Base-by-base conservation (phyloP, 2,329 filamentous ascomycete genomes). In the Dendrostoma leiphaemia region DNA sequence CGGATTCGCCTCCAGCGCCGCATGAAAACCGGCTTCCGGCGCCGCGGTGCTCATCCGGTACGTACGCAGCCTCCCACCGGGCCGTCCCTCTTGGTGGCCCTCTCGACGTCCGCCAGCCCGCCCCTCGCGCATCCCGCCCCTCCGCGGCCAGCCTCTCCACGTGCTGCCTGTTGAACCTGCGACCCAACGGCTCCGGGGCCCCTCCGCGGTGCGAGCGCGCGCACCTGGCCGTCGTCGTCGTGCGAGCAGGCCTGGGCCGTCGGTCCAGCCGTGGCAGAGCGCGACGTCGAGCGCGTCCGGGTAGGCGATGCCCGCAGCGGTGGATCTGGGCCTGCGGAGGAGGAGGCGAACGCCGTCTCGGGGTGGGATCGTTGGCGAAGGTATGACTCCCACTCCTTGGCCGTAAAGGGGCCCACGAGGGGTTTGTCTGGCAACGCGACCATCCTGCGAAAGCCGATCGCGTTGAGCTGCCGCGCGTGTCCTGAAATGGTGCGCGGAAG, bases 1-100 rank as follows among this genome's bases (percentile, higher is more conserved):
- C 19, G 5, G 24, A 13, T 37, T 52, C 4, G 32, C 49, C 29
- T 52, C 41, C 19, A 52, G 41, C 12, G 41, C 49, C 12, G 49
- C 49, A 38, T 37, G 41, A 13, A 52, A 52, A 31, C 46, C 49
- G 1, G 13, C 41, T 3, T 52, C 49, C 24, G 49, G 49, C 49
- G 46, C 49, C 4, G 34, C 40, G 10, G 31, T 52, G 24, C 37
- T 51, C 49, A 51, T 51, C 3, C 49, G 40, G n/a, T 51, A 51
- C 7, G n/a, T 51, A 51, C 7, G 49, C 49, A 37, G 40, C 41
- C n/a, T 51, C 49, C 49, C 49, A 51, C 23, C 49, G n/a, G 43
- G n/a, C 49, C 49, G 7, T 51, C 49, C 12, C 21, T 31, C 8
- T 51, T 51, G 9, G 49, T 51, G 9, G 49, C 49, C 29, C 49